phyloP scores from a whole-genome alignment of 768 basidiomycete species.

The Wakefieldia striispora region DNA sequence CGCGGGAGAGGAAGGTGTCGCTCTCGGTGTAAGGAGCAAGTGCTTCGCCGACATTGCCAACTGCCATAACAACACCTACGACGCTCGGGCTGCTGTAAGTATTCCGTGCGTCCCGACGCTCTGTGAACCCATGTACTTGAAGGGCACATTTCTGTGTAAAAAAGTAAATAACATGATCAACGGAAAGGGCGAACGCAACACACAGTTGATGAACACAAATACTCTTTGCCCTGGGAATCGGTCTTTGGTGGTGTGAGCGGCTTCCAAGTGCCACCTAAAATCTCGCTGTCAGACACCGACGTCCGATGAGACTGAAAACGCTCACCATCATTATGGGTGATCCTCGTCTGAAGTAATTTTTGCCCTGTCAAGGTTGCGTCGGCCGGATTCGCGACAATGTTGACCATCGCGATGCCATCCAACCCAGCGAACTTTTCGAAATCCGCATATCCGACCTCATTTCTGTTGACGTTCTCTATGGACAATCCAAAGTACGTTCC shows the following conservation, averaged over 20 bases:
- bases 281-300: not conserved
- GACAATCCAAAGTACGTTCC: conserved; percentile 95
- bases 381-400: conserved; percentile 79
- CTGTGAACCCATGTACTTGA: conserved; percentile 95
- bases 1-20: conserved; percentile 95
- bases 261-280: conserved; percentile 82
- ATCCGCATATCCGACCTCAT: conserved; percentile 84
- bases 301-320: not conserved
- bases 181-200: conserved; percentile 6
- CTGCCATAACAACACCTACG: conserved; percentile 91
- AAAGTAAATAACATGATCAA: conserved; percentile 1
- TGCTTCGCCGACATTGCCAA: conserved; percentile 89
- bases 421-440: conserved; percentile 97
- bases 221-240: conserved; percentile 75
- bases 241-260: conserved; percentile 65
- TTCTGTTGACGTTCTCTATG: conserved; percentile 86
- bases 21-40: conserved; percentile 80
- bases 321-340: conserved; percentile 96
- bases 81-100: conserved; percentile 93
- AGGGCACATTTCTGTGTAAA: conserved; percentile 70
- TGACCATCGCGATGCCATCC: conserved; percentile 93
- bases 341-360: conserved; percentile 80
- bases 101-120: conserved; percentile 83
- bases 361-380: conserved; percentile 67
- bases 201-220: conserved; percentile 71